phyloP scores from a whole-genome alignment of 129 eudicot genomes.

The Escallonia herrerae region DNA sequence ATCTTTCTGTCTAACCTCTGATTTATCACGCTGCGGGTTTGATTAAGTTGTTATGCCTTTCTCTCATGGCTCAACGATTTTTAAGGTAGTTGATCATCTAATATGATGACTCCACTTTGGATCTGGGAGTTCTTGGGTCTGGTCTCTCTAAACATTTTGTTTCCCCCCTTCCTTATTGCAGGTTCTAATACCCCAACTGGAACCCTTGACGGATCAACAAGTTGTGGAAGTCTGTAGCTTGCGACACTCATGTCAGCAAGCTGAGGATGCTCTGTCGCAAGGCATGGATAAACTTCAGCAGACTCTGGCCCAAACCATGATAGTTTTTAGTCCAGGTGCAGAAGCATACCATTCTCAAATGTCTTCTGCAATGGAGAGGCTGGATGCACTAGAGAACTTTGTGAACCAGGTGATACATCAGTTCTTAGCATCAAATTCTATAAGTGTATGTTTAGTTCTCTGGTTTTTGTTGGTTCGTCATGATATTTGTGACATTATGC shows the following conservation, averaged over 20 bases:
- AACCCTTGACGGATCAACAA: conserved; percentile 59
- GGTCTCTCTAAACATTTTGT: no score
- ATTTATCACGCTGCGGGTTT: no score
- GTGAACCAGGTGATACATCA: conserved; percentile 52
- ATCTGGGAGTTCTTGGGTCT: no score
- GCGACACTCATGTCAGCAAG: conserved; percentile 70
- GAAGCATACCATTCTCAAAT: conserved; percentile 48
- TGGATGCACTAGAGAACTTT: conserved; percentile 72
- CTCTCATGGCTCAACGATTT: no score
- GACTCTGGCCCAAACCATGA: conserved; percentile 60
- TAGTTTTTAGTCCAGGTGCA: conserved; percentile 22
- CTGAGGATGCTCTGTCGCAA: conserved; percentile 87
- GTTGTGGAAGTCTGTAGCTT: conserved; percentile 32
- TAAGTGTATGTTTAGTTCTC: not conserved
- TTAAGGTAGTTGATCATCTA: no score
- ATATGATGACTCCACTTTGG: no score
- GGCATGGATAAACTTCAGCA: conserved; percentile 90
- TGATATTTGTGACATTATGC: not conserved
- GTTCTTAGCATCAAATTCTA: not conserved
- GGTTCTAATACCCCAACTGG: conserved; percentile 67
- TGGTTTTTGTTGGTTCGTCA: not conserved
- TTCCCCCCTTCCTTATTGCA: conserved; percentile 12
- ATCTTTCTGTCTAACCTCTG: no score
- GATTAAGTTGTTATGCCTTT: no score
- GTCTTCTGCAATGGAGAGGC: conserved; percentile 57